These are phyloP conservation scores for Tillandsia leiboldiana DNA, from an alignment of 176 grass and related monocot species.

Conservation along the genomic window DNA sequence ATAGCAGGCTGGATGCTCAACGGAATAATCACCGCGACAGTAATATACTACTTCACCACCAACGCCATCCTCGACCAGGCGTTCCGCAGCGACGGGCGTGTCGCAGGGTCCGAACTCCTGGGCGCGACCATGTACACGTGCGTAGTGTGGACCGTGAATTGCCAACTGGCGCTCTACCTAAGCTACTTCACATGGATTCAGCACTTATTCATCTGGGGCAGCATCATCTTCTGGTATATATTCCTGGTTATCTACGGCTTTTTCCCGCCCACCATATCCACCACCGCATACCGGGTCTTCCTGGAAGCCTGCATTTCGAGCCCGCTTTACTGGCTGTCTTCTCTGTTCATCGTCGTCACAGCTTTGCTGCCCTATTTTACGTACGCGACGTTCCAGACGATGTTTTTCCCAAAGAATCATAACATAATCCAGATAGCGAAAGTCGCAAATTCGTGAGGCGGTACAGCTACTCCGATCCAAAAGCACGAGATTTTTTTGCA, in stretches of 20 bases:
- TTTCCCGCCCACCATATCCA: conserved; percentile 47
- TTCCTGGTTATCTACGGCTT: conserved; percentile 73
- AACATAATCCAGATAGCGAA: conserved; percentile 43
- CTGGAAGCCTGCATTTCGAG: conserved; percentile 32
- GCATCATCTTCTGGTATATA: conserved; percentile 63
- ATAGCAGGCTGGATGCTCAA: conserved; percentile 71
- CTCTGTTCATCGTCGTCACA: conserved; percentile 36
- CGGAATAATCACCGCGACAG: conserved; percentile 28
- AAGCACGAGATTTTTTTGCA: too few species aligned
- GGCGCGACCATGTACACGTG: conserved; percentile 54
- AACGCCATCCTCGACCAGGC: conserved; percentile 37
- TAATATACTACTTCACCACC: conserved; percentile 62
- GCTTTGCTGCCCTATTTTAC: conserved; percentile 64
- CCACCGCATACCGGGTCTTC: conserved; percentile 56
- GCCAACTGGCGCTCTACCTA: conserved; percentile 52
- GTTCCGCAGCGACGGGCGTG: conserved; percentile 37
- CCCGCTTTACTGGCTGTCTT: conserved; percentile 56
- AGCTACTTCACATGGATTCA: conserved; percentile 80
- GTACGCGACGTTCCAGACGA: conserved; percentile 27
- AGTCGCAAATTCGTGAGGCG: not conserved
- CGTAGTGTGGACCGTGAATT: conserved; percentile 67
- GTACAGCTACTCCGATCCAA: too few species aligned
- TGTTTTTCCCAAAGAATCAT: conserved; percentile 78
- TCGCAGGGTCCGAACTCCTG: conserved; percentile 29
- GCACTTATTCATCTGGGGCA: conserved; percentile 64